Percentiles rank a stretch among this genome's conserved stretches.
These are phyloP conservation scores for Lagenidium giganteum DNA, from an alignment of 352 stramenopile genomes.

Conservation along the genomic window DNA sequence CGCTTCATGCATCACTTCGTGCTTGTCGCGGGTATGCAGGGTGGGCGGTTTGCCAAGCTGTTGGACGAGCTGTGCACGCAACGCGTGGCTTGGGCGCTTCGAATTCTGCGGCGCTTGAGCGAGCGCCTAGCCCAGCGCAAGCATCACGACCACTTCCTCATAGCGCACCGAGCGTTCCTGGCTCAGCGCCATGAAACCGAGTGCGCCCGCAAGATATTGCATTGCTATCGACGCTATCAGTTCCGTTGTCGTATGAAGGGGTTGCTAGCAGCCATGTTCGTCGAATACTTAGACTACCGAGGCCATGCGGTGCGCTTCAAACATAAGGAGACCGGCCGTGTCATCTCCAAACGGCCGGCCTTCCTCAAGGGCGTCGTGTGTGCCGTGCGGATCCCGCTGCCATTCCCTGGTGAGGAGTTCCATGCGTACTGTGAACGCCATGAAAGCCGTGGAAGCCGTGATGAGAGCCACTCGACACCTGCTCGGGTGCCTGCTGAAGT, in stretches of 20 bases:
- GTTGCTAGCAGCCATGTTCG: conserved; percentile 35
- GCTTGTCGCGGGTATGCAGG: conserved; percentile 32
- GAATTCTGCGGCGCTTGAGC: conserved; percentile 27
- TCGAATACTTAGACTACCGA: conserved; percentile 34
- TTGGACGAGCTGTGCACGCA: conserved; percentile 25
- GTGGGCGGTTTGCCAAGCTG: conserved; percentile 34
- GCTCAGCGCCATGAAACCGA: conserved; percentile 13
- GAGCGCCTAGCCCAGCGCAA: conserved; percentile 22
- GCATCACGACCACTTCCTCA: conserved; percentile 29
- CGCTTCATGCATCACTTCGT: conserved; percentile 47
- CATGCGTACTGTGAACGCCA: conserved; percentile 41
- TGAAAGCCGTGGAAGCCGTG: no score
- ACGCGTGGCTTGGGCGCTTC: conserved; percentile 31
- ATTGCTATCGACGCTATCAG: conserved; percentile 29
- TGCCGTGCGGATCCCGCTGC: conserved; percentile 31
- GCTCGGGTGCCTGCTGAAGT: conserved; percentile 24
- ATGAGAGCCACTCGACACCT: no score
- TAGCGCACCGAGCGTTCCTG: conserved; percentile 20
- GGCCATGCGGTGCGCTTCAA: conserved; percentile 24
- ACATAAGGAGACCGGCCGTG: conserved; percentile 25
- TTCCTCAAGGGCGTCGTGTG: conserved; percentile 39
- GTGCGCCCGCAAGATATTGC: conserved; percentile 25
- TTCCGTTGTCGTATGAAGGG: conserved; percentile 29
- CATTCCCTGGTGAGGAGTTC: conserved; percentile 51
- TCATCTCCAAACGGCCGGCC: conserved; percentile 18